phyloP scores from a whole-genome alignment of 2,329 filamentous ascomycete genomes.

The Chaetomiaceae sp. region DNA sequence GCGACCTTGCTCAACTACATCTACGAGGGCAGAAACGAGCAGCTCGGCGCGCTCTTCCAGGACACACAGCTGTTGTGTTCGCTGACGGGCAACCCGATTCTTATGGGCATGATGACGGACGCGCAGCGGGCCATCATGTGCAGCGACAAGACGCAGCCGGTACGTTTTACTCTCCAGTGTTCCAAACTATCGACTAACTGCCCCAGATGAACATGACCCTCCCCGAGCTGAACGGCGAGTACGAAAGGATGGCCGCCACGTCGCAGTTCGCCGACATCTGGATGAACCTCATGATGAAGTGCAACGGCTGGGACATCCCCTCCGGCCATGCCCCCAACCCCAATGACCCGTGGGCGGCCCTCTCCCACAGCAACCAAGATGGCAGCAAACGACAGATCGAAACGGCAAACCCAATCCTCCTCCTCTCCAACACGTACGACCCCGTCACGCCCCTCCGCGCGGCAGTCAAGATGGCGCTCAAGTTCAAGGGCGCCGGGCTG shows the following conservation, averaged over 20 bases:
- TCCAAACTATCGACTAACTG: neutral
- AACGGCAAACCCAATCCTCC: slow-evolving; percentile 51
- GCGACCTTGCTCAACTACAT: slow-evolving; percentile 32
- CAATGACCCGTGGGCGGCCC: slow-evolving; percentile 31
- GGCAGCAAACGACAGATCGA: slow-evolving; percentile 31
- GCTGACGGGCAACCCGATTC: neutral
- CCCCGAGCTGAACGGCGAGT: slow-evolving; percentile 27
- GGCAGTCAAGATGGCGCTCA: slow-evolving; percentile 38
- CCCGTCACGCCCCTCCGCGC: slow-evolving; percentile 53
- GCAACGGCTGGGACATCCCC: slow-evolving; percentile 24
- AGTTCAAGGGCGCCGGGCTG: slow-evolving; percentile 35
- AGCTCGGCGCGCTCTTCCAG: slow-evolving; percentile 9
- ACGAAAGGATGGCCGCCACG: slow-evolving; percentile 28
- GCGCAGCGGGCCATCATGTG: slow-evolving; percentile 31
- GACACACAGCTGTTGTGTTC: slow-evolving; percentile 14
- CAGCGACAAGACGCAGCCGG: slow-evolving; percentile 29
- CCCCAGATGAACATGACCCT: slow-evolving; percentile 30
- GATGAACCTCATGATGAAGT: slow-evolving; percentile 26
- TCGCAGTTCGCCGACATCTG: slow-evolving; percentile 36
- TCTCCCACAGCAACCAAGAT: neutral
- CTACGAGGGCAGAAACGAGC: slow-evolving; percentile 22
- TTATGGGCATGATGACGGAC: slow-evolving; percentile 7
- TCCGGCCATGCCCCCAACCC: slow-evolving; percentile 17
- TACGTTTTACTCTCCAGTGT: slow-evolving; percentile 6
- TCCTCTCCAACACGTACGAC: slow-evolving; percentile 53